Evolutionary conservation across 1,284 basidiomycete species (phyloP), one percentile per base, ranked within the genome.

Genomic region (Pascua sp.): DNA sequence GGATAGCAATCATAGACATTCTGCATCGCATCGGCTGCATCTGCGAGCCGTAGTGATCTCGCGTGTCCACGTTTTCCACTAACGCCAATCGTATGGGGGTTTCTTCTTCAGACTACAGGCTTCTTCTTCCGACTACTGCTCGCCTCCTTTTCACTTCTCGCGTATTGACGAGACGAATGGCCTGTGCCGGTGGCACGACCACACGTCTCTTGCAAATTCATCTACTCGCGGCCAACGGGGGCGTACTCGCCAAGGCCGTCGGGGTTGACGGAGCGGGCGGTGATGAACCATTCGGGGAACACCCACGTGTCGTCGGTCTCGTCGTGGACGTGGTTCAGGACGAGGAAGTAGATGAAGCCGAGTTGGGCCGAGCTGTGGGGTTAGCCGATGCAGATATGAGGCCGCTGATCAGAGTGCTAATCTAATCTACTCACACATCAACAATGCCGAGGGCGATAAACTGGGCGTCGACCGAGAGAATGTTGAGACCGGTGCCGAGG

Each of bases 231-330:
- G 4, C 63, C 60, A 43, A 75, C 62, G 42, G 69, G 57, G 12
- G 73, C 74, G 65, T 78, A 78, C 45, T 57, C 51, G 43, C 68
- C 70, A 53, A 68, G 64, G 11, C 69, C 70, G 51, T 73, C 75
- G 15, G 42, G 18, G 24, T 60, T 57, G 16, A 46, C 52, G 49
- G 53, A 52, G 49, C 73, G 72, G 47, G 63, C 61, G 48, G 64
- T 61, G 51, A 70, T 68, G 63, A 72, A 74, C 69, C 74, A 76
- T 11, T 70, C 69, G 50, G 75, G 73, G 46, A 77, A 59, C 48
- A 61, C 64, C 56, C 63, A 73, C 17, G 65, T 65, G 56, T 72
- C 69, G 43, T 67, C 70, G 56, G 77, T 73, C 24, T 48, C 51
- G 47, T 71, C 71, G 59, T 75, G 71, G 7, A 66, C 63, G 65